Base-by-base conservation (phyloP, 805 yeast genomes). In the Yamadazyma sp. region DNA sequence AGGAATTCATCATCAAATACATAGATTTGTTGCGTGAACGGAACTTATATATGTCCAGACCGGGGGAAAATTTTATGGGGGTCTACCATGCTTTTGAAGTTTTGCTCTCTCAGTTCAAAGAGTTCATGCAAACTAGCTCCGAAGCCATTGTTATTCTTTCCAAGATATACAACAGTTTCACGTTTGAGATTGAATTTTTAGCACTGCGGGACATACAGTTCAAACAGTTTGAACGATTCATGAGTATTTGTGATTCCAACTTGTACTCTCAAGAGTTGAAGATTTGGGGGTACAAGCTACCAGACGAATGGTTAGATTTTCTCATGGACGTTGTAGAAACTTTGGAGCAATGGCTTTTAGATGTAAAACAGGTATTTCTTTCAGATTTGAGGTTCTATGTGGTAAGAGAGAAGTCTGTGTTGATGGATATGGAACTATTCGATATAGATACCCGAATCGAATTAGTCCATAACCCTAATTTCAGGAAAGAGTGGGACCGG, bases 241-340 rank as follows among this genome's bases (percentile, higher is more conserved):
- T 21, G 13, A 37, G 38, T 17, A 17, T 41, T 16, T 17, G 37
- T 23, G 22, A 37, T 19, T 13, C 10, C 12, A 27, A 12, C 6
- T 25, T 41, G 10, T 41, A 41, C 19, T 26, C 42, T 17, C 30
- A 30, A 26, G 40, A 37, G 23, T 16, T 41, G 10, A 37, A 27
- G 22, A n/a, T 41, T 3, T 23, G 31, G 22, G 39, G 42, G 6
- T 37, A 12, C 18, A 34, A 18, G 12, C 27, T 38, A 10, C 47
- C 42, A 12, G 43, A 42, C 5, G 35, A 32, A 21, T 39, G 41
- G 43, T n/a, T 14, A 5, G 27, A 14, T 10, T 37, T 42, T 8
- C 3, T 28, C 3, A 22, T 21, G 5, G 6, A 10, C 5, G 23
- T 27, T n/a, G 14, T 12, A 4, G 21, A 20, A 4, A 6, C n/a